phyloP scores from a whole-genome alignment of 2,329 filamentous ascomycete genomes.

The Xylaria multiplex region DNA sequence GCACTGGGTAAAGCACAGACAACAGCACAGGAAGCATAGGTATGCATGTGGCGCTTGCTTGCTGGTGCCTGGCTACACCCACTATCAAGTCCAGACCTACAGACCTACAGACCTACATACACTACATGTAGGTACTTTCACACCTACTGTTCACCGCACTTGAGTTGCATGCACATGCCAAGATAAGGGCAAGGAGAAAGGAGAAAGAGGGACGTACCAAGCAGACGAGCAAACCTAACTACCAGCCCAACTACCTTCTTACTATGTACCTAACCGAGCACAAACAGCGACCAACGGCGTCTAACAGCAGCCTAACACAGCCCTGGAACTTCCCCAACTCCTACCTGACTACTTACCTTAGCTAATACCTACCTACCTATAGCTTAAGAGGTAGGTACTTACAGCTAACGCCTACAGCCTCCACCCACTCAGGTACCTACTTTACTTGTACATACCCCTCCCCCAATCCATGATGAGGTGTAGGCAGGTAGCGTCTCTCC shows the following conservation, averaged over 20 bases:
- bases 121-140: background rate
- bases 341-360: background rate
- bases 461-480: too few relatives aligned
- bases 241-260: too few relatives aligned
- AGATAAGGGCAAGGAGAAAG: background rate
- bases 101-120: too few relatives aligned
- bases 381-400: too few relatives aligned
- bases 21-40: too few relatives aligned
- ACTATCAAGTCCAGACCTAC: too few relatives aligned
- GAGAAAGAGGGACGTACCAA: too few relatives aligned
- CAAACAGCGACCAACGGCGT: background rate
- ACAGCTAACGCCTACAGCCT: too few relatives aligned
- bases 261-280: background rate
- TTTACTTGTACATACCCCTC: too few relatives aligned
- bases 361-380: background rate
- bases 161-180: too few relatives aligned
- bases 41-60: background rate
- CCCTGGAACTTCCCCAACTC: constrained; percentile 36
- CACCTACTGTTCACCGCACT: constrained; percentile 12
- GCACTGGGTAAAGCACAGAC: background rate
- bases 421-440: background rate
- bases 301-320: constrained; percentile 8
- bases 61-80: background rate
- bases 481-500: background rate
- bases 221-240: too few relatives aligned